These are phyloP conservation scores for Phlebopus sp. DNA, from an alignment of 1,284 basidiomycete species.

Conservation along the genomic window DNA sequence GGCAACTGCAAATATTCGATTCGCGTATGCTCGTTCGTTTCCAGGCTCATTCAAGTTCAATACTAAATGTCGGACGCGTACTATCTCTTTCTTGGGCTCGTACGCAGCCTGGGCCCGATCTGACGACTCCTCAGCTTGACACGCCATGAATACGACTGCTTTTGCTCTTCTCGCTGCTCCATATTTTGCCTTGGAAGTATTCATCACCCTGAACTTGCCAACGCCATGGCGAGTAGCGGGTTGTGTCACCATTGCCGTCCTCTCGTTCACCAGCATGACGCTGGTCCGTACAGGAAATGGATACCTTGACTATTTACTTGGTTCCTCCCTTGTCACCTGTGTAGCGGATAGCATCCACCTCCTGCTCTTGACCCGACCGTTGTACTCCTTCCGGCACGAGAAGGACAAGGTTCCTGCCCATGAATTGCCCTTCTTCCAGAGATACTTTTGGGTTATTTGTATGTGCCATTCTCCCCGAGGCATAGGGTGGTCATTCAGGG, in stretches of 20 bases:
- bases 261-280: not conserved
- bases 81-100: no score
- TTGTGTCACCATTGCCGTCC: not conserved
- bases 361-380: not conserved
- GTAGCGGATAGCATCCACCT: not conserved
- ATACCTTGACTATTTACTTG: slow-evolving; percentile 1
- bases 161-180: not conserved
- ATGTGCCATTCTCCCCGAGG: not conserved
- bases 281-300: slow-evolving; percentile 1
- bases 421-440: not conserved
- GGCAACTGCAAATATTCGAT: no score
- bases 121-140: not conserved
- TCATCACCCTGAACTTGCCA: not conserved
- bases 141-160: not conserved
- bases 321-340: not conserved
- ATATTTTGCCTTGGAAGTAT: not conserved
- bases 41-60: no score
- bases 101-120: no score
- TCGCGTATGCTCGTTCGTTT: no score
- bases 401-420: not conserved
- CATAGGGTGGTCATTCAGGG: slow-evolving; percentile 4
- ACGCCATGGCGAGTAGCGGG: not conserved
- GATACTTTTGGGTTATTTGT: not conserved
- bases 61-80: no score
- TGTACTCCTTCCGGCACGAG: not conserved